Conservation (phyloP, 2,329 filamentous ascomycete species). For the Penicillium nordicum region DNA sequence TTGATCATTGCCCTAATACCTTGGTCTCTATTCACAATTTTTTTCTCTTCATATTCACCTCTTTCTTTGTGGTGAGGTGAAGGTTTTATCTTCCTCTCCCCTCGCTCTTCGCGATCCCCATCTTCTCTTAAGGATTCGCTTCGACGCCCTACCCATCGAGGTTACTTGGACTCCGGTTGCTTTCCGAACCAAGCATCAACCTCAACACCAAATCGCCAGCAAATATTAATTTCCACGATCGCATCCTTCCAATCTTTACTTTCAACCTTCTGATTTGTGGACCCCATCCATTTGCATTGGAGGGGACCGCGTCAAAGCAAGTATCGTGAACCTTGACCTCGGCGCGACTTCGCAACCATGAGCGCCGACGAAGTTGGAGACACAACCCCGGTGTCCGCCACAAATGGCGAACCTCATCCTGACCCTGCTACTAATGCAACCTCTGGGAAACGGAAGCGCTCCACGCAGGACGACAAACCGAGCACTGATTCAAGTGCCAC, state of each 20-base stretch:
- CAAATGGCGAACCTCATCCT: slow-evolving; percentile 35
- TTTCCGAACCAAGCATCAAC: slow-evolving; percentile 22
- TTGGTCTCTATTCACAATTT: not conserved
- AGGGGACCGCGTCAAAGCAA: slow-evolving; percentile 18
- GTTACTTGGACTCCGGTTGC: slow-evolving; percentile 19
- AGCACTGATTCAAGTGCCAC: slow-evolving; percentile 24
- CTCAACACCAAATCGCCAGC: slow-evolving; percentile 18
- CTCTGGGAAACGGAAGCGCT: slow-evolving; percentile 44
- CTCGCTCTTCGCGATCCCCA: slow-evolving; percentile 28
- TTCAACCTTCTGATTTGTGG: slow-evolving; percentile 2
- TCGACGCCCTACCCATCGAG: slow-evolving; percentile 28
- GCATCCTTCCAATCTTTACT: slow-evolving; percentile 11
- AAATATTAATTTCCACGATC: slow-evolving; percentile 6
- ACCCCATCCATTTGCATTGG: slow-evolving; percentile 5
- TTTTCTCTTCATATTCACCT: not conserved
- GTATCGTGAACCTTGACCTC: slow-evolving; percentile 12
- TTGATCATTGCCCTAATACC: slow-evolving; percentile 5
- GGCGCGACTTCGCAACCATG: slow-evolving; percentile 32
- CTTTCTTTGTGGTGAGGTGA: slow-evolving; percentile 2
- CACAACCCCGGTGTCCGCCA: slow-evolving; percentile 28
- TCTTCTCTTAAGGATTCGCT: slow-evolving; percentile 23
- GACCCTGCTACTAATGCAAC: slow-evolving; percentile 32
- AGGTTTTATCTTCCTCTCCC: slow-evolving; percentile 1
- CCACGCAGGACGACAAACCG: slow-evolving; percentile 32
- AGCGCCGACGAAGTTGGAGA: slow-evolving; percentile 38